Percentiles rank a stretch among this genome's conserved stretches.
phyloP scores from a whole-genome alignment of 179 eudicot species.

The Patellifolia procumbens region DNA sequence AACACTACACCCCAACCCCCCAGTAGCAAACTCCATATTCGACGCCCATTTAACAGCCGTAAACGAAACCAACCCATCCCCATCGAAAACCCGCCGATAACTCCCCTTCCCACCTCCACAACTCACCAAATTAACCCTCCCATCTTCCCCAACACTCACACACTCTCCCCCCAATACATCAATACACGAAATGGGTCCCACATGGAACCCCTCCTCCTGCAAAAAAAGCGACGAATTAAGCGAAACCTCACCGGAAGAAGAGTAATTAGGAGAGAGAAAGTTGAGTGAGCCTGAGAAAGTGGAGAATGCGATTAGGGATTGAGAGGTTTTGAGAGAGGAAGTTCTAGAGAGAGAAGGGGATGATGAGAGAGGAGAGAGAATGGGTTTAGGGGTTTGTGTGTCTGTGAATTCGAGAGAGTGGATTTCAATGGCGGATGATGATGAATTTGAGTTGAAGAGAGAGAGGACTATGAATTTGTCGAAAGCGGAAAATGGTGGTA shows the following conservation, averaged over 20 bases:
- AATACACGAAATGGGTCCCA: conserved; percentile 53
- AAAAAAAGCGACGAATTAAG: conserved; percentile 34
- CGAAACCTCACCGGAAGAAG: conserved; percentile 26
- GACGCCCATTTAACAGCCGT: conserved; percentile 77
- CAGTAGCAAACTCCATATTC: conserved; percentile 72
- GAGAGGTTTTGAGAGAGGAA: conserved; percentile 52
- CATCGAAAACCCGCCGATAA: conserved; percentile 52
- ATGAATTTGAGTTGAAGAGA: conserved; percentile 50
- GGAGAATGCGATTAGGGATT: conserved; percentile 56
- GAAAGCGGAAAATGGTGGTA: conserved; percentile 60
- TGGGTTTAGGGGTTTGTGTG: conserved; percentile 23
- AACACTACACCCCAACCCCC: conserved; percentile 76
- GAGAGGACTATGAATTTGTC: conserved; percentile 53
- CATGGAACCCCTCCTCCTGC: conserved; percentile 44
- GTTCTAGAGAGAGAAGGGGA: conserved; percentile 42
- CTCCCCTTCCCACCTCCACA: conserved; percentile 33
- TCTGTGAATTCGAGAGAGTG: conserved; percentile 37
- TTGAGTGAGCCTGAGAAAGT: conserved; percentile 54
- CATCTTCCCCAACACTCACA: conserved; percentile 85
- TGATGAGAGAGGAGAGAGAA: conserved; percentile 47
- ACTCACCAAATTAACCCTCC: conserved; percentile 73
- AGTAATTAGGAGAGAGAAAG: conserved; percentile 40
- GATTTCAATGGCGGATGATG: conserved; percentile 50
- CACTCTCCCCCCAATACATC: conserved; percentile 64
- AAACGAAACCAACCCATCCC: conserved; percentile 67